A percentile compares a stretch with the other conserved stretches of the same genome.
Evolutionary conservation across 176 grass and related monocot genomes (phyloP).

Genomic region (Oryza meyeriana): DNA sequence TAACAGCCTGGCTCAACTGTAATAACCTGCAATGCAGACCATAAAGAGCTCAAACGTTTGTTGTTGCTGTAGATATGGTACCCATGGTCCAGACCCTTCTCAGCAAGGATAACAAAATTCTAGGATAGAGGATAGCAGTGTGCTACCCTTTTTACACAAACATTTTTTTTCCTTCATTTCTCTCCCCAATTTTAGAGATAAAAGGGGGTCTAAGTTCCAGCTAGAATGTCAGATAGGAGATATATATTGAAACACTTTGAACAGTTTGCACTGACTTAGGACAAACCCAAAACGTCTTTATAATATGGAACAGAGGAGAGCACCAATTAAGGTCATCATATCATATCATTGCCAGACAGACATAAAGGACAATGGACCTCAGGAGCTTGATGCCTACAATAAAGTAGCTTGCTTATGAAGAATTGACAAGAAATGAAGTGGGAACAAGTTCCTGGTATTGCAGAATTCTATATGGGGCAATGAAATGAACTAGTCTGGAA

Average conservation of each 20-base stretch:
- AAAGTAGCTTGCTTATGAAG: conserved; percentile 20
- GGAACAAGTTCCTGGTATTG: conserved; percentile 10
- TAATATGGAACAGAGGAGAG: too few species aligned
- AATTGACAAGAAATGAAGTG: conserved; percentile 2
- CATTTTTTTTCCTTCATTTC: conserved; percentile 3
- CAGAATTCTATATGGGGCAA: conserved; percentile 10
- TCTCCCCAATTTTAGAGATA: background rate
- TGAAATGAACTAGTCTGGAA: background rate
- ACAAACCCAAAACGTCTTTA: too few species aligned
- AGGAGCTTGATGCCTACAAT: background rate
- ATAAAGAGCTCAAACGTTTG: conserved; percentile 26
- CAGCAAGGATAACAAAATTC: conserved; percentile 12
- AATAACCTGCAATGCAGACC: conserved; percentile 69
- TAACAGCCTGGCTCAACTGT: conserved; percentile 96
- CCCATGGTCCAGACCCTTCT: background rate
- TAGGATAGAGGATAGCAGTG: background rate
- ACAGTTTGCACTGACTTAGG: conserved; percentile 8
- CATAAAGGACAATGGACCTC: background rate
- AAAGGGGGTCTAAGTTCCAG: background rate
- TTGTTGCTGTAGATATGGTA: background rate
- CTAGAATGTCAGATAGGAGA: background rate
- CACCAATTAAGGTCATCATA: background rate
- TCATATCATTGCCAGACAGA: background rate
- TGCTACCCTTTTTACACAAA: background rate
- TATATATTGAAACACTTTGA: conserved; percentile 5